phyloP scores from a whole-genome alignment of 306 rosid genomes.

The Citrullus mucosospermus region DNA sequence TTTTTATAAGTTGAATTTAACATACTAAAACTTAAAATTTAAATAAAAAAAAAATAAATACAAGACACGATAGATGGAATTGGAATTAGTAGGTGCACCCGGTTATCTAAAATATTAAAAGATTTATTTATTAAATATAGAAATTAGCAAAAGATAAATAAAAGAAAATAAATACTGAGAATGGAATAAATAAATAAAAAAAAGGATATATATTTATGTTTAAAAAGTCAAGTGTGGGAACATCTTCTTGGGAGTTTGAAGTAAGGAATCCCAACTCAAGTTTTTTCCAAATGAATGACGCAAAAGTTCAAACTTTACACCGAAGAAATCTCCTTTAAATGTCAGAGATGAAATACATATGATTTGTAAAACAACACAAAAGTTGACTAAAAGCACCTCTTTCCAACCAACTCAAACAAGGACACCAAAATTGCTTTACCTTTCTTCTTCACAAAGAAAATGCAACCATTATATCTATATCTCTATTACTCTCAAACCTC shows the following conservation, averaged over 20 bases:
- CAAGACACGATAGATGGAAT: no score
- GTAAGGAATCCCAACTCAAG: not conserved
- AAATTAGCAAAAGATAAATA: no score
- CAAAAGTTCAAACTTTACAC: constrained; percentile 4
- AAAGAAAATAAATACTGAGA: no score
- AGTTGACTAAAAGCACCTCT: not conserved
- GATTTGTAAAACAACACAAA: not conserved
- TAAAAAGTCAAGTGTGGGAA: not conserved
- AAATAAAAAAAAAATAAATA: no score
- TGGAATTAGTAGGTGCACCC: no score
- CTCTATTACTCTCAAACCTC: not conserved
- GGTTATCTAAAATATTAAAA: no score
- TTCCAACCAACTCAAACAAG: not conserved
- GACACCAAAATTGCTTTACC: not conserved
- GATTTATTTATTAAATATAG: no score
- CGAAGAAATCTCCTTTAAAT: not conserved
- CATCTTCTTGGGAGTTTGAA: not conserved
- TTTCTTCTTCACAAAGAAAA: constrained; percentile 2
- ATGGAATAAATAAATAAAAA: no score
- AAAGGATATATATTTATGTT: no score
- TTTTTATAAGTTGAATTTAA: no score
- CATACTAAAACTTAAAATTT: no score
- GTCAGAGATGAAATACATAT: not conserved
- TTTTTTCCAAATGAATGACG: not conserved
- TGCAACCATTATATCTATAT: not conserved